These are phyloP conservation scores for Vanrija humicola DNA, from an alignment of 1,284 basidiomycete genomes.

Conservation along the genomic window DNA sequence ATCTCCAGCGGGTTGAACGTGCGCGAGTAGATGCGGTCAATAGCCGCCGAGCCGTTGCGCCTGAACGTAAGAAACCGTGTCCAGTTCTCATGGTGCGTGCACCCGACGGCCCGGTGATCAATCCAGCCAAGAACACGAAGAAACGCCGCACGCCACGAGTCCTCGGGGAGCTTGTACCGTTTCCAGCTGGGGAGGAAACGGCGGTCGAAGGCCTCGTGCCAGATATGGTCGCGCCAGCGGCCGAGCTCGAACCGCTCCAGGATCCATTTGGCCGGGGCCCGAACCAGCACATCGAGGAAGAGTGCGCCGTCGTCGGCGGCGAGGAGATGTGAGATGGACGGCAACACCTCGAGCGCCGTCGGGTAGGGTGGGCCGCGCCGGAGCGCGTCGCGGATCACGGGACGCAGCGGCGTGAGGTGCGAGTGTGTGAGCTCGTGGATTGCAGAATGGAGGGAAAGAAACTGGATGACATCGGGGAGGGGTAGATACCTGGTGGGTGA, in stretches of 20 bases:
- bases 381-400: constrained; percentile 20
- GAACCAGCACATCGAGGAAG: constrained; percentile 36
- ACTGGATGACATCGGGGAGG: constrained; percentile 26
- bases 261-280: constrained; percentile 39
- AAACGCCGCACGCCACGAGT: constrained; percentile 41
- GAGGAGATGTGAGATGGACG: constrained; percentile 29
- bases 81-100: constrained; percentile 45
- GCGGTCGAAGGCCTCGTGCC: constrained; percentile 39
- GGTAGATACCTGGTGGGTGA: constrained; percentile 27
- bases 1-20: constrained; percentile 44
- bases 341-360: constrained; percentile 25
- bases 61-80: constrained; percentile 45
- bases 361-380: constrained; percentile 34
- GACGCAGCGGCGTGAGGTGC: constrained; percentile 34
- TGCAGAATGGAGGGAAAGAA: constrained; percentile 31
- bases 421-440: constrained; percentile 30
- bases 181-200: constrained; percentile 43
- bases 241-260: constrained; percentile 37
- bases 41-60: constrained; percentile 37
- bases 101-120: constrained; percentile 38
- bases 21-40: constrained; percentile 42
- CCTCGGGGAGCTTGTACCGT: constrained; percentile 30
- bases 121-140: constrained; percentile 35
- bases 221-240: constrained; percentile 30
- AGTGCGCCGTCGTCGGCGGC: constrained; percentile 17